Base-by-base conservation (phyloP, 305 asterid species). In the Fraxinus platypoda region DNA sequence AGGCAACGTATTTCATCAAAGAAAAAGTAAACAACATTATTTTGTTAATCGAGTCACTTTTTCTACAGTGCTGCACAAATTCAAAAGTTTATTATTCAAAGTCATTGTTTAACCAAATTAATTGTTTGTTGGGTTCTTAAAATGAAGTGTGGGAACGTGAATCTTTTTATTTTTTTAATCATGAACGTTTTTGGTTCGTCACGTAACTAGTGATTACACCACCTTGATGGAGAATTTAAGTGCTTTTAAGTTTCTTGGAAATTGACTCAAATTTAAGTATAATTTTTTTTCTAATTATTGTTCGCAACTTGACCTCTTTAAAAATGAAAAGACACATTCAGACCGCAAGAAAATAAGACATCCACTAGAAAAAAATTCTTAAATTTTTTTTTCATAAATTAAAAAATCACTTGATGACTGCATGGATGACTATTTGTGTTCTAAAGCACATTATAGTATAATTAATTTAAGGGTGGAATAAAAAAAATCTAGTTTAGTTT, bases 121-220 rank as follows among this genome's bases (percentile, higher is more conserved):
- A 81, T 77, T 13, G 30, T 28, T 30, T 25, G 37, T 33, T 9
- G 33, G 23, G 38, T 38, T 9, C 9, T 21, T 6, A 43, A 72
- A 64, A 64, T 52, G 49, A 77, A 46, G n/a, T 25, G 23, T 12
- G 31, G 12, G 21, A 33, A 21, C 8, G 12, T 21, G 34, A 73
- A 21, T 54, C 4, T 34, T 28, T 9, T 23, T 12, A 17, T 57
- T 31, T 21, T 35, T 23, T 0, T 15, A 28, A 66, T 78, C 41
- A 43, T 31, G 70, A 80, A 35, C 84, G 70, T 84, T 43, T 81
- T 68, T 76, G 13, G 82, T 75, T 84, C 88, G 82, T 80, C 86
- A 85, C 89, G 37, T 87, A 46, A 6, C 35, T 19, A 79, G 33
- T 28, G 6, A 80, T 78, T 49, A 23, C 75, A 30, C n/a, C 74